Percentiles rank a stretch among this genome's conserved stretches.
Evolutionary conservation across 441 rosid species (phyloP).

Genomic region (Eruca vesicaria): DNA sequence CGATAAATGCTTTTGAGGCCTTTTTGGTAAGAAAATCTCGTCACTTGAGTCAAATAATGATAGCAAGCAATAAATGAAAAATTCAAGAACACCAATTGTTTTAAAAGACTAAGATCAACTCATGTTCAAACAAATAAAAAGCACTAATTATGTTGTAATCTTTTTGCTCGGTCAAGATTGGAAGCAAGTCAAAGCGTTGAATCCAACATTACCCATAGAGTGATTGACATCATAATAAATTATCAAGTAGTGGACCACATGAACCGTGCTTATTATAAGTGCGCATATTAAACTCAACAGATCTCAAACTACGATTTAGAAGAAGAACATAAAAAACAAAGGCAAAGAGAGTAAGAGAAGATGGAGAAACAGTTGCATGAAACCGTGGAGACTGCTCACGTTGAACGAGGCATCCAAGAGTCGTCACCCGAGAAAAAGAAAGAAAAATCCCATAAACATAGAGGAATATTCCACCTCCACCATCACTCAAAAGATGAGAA

Average conservation of each 20-base stretch:
- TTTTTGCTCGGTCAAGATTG: neutral
- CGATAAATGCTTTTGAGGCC: too few relatives aligned
- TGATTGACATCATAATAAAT: neutral
- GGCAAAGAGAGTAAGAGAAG: neutral
- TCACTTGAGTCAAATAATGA: too few relatives aligned
- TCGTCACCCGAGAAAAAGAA: neutral
- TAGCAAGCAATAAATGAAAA: too few relatives aligned
- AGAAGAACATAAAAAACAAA: neutral
- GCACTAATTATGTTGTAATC: neutral
- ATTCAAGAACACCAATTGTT: too few relatives aligned
- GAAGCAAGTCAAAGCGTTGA: neutral
- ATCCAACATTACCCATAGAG: neutral
- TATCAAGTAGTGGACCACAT: too few relatives aligned
- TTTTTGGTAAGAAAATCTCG: too few relatives aligned
- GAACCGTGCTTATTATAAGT: neutral
- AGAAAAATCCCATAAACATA: slow-evolving; percentile 16
- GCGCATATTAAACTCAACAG: neutral
- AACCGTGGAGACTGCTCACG: slow-evolving; percentile 15
- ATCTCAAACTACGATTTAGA: neutral
- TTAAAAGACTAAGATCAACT: too few relatives aligned
- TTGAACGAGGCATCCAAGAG: slow-evolving; percentile 6
- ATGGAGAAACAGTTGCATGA: slow-evolving; percentile 18
- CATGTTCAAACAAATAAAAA: neutral
- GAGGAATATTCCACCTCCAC: slow-evolving; percentile 28
- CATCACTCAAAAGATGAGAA: slow-evolving; percentile 26